These are phyloP conservation scores for Talaromyces atroroseus DNA, from an alignment of 2,329 filamentous ascomycete species.

Conservation along the genomic window DNA sequence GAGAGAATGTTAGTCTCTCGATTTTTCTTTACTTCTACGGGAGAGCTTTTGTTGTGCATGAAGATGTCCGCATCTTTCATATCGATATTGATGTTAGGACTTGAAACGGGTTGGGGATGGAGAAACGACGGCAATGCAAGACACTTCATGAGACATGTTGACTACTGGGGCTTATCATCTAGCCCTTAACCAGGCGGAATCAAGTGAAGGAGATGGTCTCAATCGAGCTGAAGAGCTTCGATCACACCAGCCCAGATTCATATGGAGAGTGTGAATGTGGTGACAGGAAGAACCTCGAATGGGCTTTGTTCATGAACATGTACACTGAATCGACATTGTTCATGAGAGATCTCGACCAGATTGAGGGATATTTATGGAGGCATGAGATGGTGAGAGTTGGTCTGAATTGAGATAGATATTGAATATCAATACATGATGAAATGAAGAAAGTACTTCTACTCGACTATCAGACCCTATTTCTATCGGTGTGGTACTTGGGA, in stretches of 20 bases:
- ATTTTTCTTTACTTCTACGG: background rate
- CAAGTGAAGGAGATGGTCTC: background rate
- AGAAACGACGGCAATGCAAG: background rate
- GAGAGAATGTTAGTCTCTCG: background rate
- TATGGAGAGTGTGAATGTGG: no score
- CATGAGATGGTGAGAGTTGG: background rate
- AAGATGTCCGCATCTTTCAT: background rate
- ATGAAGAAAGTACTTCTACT: background rate
- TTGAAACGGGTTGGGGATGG: background rate
- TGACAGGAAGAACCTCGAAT: no score
- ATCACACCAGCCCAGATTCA: no score
- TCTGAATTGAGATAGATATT: no score
- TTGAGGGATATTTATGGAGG: background rate
- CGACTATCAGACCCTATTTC: no score
- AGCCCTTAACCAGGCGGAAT: no score
- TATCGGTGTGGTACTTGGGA: no score
- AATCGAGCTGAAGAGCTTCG: background rate
- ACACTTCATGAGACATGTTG: background rate
- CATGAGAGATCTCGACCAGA: background rate
- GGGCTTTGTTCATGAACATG: background rate
- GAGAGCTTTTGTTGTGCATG: background rate
- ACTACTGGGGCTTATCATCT: background rate
- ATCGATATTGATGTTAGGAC: background rate
- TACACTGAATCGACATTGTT: background rate
- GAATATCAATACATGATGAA: no score